These are phyloP conservation scores for Leccinum pachyderme DNA, from an alignment of 1,284 basidiomycete species.

Conservation along the genomic window DNA sequence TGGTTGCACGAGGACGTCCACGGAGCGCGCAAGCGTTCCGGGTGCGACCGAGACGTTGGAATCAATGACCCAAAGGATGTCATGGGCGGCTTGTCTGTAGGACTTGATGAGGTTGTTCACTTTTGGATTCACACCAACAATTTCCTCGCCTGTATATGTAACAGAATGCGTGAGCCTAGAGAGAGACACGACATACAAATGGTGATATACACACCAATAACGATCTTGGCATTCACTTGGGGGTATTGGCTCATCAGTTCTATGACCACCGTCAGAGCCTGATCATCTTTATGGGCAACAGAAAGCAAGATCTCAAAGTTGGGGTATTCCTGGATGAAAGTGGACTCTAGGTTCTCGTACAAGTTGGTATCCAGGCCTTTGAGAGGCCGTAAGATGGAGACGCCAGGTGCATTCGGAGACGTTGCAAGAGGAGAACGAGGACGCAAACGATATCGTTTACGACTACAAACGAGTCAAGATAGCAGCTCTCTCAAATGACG, in stretches of 20 bases:
- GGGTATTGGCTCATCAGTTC: slow-evolving; percentile 79
- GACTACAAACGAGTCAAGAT: slow-evolving; percentile 44
- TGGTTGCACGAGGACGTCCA: slow-evolving; percentile 64
- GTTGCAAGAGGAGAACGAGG: slow-evolving; percentile 63
- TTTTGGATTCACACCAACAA: slow-evolving; percentile 93
- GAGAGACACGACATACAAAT: background rate
- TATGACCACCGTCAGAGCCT: slow-evolving; percentile 75
- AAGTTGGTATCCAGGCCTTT: slow-evolving; percentile 92
- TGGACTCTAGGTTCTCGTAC: slow-evolving; percentile 90
- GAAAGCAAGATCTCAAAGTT: slow-evolving; percentile 88
- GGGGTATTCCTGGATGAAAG: slow-evolving; percentile 85
- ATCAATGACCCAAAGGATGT: slow-evolving; percentile 97
- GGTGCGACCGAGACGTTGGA: slow-evolving; percentile 84
- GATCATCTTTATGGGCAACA: slow-evolving; percentile 79
- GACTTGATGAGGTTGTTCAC: slow-evolving; percentile 93
- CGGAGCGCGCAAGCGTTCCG: slow-evolving; percentile 83
- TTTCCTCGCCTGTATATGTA: slow-evolving; percentile 57
- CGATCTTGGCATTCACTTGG: slow-evolving; percentile 63
- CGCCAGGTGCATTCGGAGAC: slow-evolving; percentile 68
- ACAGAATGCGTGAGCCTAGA: slow-evolving; percentile 5
- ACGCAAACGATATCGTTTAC: slow-evolving; percentile 66
- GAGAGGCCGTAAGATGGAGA: slow-evolving; percentile 87
- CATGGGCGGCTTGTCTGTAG: slow-evolving; percentile 78
- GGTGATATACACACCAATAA: slow-evolving; percentile 61
- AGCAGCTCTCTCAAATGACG: background rate